Evolutionary conservation across 192 early-diverging fungal species (phyloP), one percentile per base, ranked within the genome.

Genomic region (Coemansia sp.): DNA sequence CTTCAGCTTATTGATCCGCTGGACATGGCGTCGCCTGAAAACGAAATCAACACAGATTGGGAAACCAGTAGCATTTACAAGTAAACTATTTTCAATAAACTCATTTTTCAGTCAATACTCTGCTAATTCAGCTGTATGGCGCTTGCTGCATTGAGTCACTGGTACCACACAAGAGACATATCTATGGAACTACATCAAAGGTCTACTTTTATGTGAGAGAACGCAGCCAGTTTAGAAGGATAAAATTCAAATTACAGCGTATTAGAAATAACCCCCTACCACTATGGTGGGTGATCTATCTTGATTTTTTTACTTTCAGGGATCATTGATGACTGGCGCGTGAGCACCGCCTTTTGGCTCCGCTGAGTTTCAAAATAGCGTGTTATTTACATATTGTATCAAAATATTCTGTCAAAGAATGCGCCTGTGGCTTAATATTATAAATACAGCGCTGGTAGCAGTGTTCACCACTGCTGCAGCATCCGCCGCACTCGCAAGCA

Each of bases 1-100:
- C 76, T 89, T 26, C 77, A 72, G 45, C 75, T 81, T 0, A 82
- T 87, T 58, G 87, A 88, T 67, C 86, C 87, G 12, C 71, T 88
- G 59, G 77, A 79, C 27, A 58, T 72, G 68, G 71, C 75, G 12
- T 69, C 71, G 38, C 77, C 77, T 3, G 77, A 79, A 14, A 74
- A 72, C 59, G 72, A 72, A 10, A 66, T 79, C 67, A 79, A 79
- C 63, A 74, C 72, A 7, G 77, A 79, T 29, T 79, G 77, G 77
- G 77, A 79, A 47, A 74, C 77, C 5, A 64, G 61, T 38, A 79
- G 77, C 57, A 62, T 74, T 4, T 79, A 74, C 72, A 79, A 79
- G 43, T 79, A 43, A 50, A 49, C 4, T 45, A 45, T 45, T 45
- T 45, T 35, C 31, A 35, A 35, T 35, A 35, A 35, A 35, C 31